Conservation (phyloP, 2,329 filamentous ascomycete genomes). For the Hymenoscyphus scutula region DNA sequence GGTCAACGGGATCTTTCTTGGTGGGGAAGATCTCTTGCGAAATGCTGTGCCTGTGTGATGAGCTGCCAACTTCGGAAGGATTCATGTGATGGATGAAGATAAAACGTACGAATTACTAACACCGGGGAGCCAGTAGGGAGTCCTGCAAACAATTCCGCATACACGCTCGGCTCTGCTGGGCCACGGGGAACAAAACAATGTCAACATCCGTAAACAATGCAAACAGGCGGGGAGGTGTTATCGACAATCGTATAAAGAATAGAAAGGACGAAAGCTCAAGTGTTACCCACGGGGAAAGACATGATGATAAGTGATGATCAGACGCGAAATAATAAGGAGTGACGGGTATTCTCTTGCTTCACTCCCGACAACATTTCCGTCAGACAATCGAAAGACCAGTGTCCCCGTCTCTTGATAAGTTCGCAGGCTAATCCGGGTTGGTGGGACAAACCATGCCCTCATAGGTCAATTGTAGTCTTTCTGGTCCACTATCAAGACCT, state of each 20-base stretch:
- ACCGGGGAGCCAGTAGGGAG: slow-evolving; percentile 7
- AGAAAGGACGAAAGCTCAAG: not conserved
- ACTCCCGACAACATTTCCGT: not conserved
- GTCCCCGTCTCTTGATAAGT: not conserved
- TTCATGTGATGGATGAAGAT: slow-evolving; percentile 4
- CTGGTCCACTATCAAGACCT: not conserved
- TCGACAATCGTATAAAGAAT: not conserved
- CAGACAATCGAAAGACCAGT: not conserved
- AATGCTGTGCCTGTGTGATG: slow-evolving; percentile 11
- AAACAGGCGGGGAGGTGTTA: slow-evolving; percentile 5
- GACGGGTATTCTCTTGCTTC: not conserved
- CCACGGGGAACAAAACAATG: slow-evolving; percentile 9
- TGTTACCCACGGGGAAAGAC: not conserved
- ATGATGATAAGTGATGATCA: not conserved
- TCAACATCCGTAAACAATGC: slow-evolving; percentile 9
- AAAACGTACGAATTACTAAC: slow-evolving; percentile 8
- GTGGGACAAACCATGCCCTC: slow-evolving; percentile 8
- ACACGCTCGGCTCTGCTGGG: slow-evolving; percentile 2
- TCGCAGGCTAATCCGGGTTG: not conserved
- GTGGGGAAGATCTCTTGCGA: not conserved
- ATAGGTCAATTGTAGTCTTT: slow-evolving; percentile 18
- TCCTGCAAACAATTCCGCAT: slow-evolving; percentile 11
- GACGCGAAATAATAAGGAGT: not conserved
- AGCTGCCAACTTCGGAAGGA: not conserved
- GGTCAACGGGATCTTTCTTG: not conserved